These are phyloP conservation scores for Salix caprea DNA, from an alignment of 345 rosid genomes.

Conservation along the genomic window DNA sequence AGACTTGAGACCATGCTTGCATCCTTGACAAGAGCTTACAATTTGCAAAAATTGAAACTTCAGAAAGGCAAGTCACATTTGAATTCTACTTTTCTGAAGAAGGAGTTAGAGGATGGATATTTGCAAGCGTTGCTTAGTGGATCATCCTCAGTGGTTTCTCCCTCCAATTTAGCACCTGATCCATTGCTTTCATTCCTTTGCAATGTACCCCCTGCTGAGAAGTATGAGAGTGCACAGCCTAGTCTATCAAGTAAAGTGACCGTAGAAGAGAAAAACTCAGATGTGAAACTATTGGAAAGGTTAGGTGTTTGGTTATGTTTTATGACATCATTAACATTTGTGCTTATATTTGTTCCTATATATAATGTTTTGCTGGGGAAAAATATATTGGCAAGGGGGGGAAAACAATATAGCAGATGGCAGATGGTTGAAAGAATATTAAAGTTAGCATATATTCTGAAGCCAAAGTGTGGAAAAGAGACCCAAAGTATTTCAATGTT, in stretches of 20 bases:
- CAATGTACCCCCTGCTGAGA: slow-evolving; percentile 32
- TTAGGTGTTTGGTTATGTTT: slow-evolving; percentile 20
- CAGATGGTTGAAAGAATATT: neutral
- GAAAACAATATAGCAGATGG: neutral
- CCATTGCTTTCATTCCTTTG: slow-evolving; percentile 56
- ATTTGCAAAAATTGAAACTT: slow-evolving; percentile 50
- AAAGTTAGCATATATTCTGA: neutral
- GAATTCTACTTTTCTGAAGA: slow-evolving; percentile 33
- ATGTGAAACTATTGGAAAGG: slow-evolving; percentile 33
- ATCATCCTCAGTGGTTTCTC: slow-evolving; percentile 24
- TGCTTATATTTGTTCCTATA: neutral
- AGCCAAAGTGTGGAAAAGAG: neutral
- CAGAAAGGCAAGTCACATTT: slow-evolving; percentile 44
- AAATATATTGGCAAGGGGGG: neutral
- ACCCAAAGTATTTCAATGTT: neutral
- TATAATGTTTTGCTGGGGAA: neutral
- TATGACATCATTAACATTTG: neutral
- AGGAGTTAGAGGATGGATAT: slow-evolving; percentile 41
- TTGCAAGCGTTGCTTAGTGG: slow-evolving; percentile 38
- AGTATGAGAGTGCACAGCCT: slow-evolving; percentile 30
- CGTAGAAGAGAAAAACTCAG: slow-evolving; percentile 30
- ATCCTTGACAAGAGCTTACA: slow-evolving; percentile 68
- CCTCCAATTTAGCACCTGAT: slow-evolving; percentile 48
- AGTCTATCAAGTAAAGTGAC: slow-evolving; percentile 20
- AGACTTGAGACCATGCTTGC: slow-evolving; percentile 10